phyloP scores from a whole-genome alignment of 169 alveolate species.

The Eimeria praecox region DNA sequence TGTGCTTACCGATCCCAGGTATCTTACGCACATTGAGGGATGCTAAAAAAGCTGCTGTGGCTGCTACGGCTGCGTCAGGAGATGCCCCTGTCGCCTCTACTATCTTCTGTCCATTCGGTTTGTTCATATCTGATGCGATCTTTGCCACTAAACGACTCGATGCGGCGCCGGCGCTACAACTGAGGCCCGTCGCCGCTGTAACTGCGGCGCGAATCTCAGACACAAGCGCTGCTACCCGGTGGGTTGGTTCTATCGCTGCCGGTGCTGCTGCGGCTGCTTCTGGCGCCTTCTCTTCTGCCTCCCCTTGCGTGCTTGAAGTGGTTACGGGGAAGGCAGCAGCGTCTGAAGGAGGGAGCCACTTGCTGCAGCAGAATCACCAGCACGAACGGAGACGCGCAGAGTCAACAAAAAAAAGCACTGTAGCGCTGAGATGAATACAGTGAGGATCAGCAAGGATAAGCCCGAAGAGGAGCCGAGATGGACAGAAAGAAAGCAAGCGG shows the following conservation, averaged over 20 bases:
- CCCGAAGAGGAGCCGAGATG: neutral
- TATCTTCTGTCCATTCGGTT: constrained; percentile 75
- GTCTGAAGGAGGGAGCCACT: neutral
- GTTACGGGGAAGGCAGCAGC: neutral
- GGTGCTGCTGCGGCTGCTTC: constrained; percentile 48
- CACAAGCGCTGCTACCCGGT: constrained; percentile 58
- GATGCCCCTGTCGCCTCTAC: constrained; percentile 48
- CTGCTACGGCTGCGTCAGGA: constrained; percentile 40
- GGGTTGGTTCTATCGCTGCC: constrained; percentile 37
- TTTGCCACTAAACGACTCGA: constrained; percentile 76
- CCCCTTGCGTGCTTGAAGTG: neutral
- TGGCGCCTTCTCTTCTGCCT: neutral
- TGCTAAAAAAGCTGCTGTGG: constrained; percentile 37
- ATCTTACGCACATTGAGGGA: constrained; percentile 69
- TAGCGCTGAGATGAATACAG: neutral
- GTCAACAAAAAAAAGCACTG: neutral
- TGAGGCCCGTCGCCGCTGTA: constrained; percentile 62
- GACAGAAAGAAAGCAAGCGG: neutral
- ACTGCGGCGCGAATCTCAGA: constrained; percentile 79
- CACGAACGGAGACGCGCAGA: neutral
- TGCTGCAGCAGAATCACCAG: constrained; percentile 35
- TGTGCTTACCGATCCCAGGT: constrained; percentile 80
- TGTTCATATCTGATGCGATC: constrained; percentile 75
- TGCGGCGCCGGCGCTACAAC: constrained; percentile 81
- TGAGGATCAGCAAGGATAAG: neutral